Conservation (phyloP, 805 yeast species). For the Candida pseudoglaebosa region DNA sequence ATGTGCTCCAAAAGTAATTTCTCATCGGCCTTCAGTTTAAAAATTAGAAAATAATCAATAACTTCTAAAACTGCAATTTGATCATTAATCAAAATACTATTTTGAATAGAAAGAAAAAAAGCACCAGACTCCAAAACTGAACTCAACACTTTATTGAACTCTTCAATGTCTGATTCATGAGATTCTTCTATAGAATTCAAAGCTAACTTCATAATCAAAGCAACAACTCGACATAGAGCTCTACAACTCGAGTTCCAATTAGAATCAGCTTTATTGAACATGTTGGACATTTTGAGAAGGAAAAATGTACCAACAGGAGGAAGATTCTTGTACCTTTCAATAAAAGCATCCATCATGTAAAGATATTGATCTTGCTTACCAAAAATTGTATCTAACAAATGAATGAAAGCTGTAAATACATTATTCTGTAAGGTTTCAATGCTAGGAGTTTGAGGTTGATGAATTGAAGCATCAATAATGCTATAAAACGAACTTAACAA, state of each 20-base stretch:
- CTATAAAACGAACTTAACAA: slow-evolving; percentile 37
- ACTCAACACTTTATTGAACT: slow-evolving; percentile 25
- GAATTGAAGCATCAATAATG: slow-evolving; percentile 25
- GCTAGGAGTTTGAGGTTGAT: slow-evolving; percentile 20
- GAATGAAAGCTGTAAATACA: slow-evolving; percentile 54
- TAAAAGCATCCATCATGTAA: slow-evolving; percentile 51
- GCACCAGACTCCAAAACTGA: slow-evolving; percentile 38
- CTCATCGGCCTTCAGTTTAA: slow-evolving; percentile 37
- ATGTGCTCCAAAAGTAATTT: slow-evolving; percentile 39
- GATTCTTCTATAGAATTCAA: slow-evolving; percentile 19
- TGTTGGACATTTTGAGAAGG: slow-evolving; percentile 41
- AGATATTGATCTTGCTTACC: slow-evolving; percentile 65
- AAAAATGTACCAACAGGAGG: slow-evolving; percentile 53
- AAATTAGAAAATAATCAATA: slow-evolving; percentile 50
- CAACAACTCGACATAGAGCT: slow-evolving; percentile 57
- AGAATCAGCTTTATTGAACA: slow-evolving; percentile 45
- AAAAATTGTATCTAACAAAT: slow-evolving; percentile 56
- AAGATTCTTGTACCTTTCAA: slow-evolving; percentile 29
- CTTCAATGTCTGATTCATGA: slow-evolving; percentile 14
- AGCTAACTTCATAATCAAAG: slow-evolving; percentile 45
- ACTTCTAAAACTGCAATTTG: slow-evolving; percentile 62
- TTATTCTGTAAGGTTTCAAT: slow-evolving; percentile 30
- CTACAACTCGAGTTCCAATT: slow-evolving; percentile 64
- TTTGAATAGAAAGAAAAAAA: slow-evolving; percentile 44
- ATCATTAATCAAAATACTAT: slow-evolving; percentile 50